These are phyloP conservation scores for Fusarium sterilihyphosum DNA, from an alignment of 2,329 filamentous ascomycete species.

Conservation along the genomic window DNA sequence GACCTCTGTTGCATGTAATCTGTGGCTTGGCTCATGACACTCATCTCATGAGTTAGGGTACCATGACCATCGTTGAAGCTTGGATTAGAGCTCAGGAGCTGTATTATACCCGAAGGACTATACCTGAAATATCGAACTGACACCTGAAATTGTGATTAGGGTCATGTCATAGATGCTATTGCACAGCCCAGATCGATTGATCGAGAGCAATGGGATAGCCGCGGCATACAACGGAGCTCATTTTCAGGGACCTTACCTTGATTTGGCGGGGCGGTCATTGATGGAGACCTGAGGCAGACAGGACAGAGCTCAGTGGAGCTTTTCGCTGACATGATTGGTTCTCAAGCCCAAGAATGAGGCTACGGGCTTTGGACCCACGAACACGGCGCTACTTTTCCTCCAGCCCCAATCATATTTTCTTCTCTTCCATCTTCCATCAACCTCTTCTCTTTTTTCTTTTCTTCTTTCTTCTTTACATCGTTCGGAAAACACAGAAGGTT, in stretches of 20 bases:
- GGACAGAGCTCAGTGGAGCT: conserved; percentile 20
- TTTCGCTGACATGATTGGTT: conserved; percentile 34
- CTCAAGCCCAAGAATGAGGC: conserved; percentile 10
- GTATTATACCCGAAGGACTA: neutral
- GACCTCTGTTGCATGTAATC: conserved; percentile 12
- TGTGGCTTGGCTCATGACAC: conserved; percentile 36
- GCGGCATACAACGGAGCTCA: conserved; percentile 2
- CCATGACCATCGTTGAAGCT: neutral
- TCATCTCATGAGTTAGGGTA: conserved; percentile 15
- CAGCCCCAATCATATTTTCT: conserved; percentile 42
- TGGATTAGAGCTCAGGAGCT: neutral
- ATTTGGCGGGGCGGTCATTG: neutral
- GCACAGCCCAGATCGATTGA: conserved; percentile 10
- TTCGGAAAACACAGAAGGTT: conserved; percentile 12
- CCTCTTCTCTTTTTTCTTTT: conserved; percentile 20
- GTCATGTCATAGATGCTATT: neutral
- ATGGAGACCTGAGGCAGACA: conserved; percentile 36
- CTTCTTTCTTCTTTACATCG: conserved; percentile 23
- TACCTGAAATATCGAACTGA: neutral
- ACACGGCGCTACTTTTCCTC: conserved; percentile 39
- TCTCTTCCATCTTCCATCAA: conserved; percentile 36
- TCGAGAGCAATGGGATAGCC: neutral
- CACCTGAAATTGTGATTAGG: neutral
- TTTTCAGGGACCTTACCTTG: conserved; percentile 1
- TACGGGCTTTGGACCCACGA: conserved; percentile 32